Percentiles rank a stretch among this genome's conserved stretches.
These are phyloP conservation scores for Prunus campanulata DNA, from an alignment of 306 rosid genomes.

Conservation along the genomic window DNA sequence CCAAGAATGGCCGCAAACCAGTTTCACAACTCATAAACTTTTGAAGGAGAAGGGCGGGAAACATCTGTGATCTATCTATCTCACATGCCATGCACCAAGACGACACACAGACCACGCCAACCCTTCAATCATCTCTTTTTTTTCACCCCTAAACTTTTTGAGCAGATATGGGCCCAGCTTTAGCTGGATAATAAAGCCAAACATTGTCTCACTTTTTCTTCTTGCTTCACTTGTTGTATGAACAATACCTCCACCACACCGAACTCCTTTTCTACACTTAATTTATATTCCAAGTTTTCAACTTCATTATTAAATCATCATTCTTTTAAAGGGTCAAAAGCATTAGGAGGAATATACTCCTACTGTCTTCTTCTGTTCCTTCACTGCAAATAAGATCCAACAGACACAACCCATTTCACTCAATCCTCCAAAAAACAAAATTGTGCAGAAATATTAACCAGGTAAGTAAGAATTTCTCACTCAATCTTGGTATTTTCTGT, in stretches of 20 bases:
- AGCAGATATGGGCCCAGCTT: neutral
- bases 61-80: neutral
- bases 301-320: neutral
- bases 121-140: neutral
- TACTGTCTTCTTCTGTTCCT: neutral
- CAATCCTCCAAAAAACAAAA: neutral
- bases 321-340: constrained; percentile 1
- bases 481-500: neutral
- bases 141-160: neutral
- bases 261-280: neutral
- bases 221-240: neutral
- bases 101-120: constrained; percentile 7
- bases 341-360: constrained; percentile 1
- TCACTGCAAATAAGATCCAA: constrained; percentile 1
- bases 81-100: neutral
- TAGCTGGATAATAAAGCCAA: neutral
- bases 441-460: neutral
- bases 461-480: constrained; percentile 2
- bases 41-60: neutral
- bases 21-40: neutral
- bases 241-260: constrained; percentile 7
- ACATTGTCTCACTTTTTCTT: neutral
- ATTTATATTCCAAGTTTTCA: neutral
- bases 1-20: neutral
- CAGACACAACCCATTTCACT: neutral